A percentile compares a stretch with the other conserved stretches of the same genome.
phyloP scores from a whole-genome alignment of 495 filamentous ascomycete genomes.

The Penicillium psychrofluorescens region DNA sequence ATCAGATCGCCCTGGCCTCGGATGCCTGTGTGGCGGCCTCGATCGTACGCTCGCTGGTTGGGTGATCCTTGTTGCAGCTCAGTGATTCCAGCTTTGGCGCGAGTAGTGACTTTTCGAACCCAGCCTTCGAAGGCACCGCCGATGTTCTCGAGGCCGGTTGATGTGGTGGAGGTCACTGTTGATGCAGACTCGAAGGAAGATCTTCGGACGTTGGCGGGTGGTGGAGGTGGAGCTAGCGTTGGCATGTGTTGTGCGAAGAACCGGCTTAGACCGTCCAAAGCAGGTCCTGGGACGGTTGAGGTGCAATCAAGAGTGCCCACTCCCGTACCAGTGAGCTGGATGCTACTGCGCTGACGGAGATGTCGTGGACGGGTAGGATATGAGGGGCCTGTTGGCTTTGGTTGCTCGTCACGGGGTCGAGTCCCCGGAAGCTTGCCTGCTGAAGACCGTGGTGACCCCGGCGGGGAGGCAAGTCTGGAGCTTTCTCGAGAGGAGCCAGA shows the following conservation, averaged over 20 bases:
- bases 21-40: constrained; percentile 27
- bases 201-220: constrained; percentile 22
- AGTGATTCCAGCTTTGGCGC: constrained; percentile 32
- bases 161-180: constrained; percentile 35
- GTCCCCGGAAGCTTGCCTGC: constrained; percentile 12
- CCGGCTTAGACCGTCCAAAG: constrained; percentile 70
- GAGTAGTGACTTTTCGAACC: constrained; percentile 69
- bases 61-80: constrained; percentile 31
- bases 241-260: constrained; percentile 74
- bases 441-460: constrained; percentile 21
- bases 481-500: constrained; percentile 28
- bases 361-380: constrained; percentile 19
- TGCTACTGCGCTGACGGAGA: constrained; percentile 34
- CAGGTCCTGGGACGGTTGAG: constrained; percentile 68
- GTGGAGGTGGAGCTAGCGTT: constrained; percentile 46
- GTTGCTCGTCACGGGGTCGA: constrained; percentile 13
- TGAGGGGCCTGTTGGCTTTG: constrained; percentile 7
- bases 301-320: constrained; percentile 70
- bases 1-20: constrained; percentile 66
- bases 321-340: constrained; percentile 64
- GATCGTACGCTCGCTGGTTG: constrained; percentile 20
- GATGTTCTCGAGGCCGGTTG: constrained; percentile 67
- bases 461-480: constrained; percentile 27
- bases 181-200: constrained; percentile 37
- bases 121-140: constrained; percentile 83